A percentile compares a stretch with the other conserved stretches of the same genome.
Evolutionary conservation across 305 asterid genomes (phyloP).

Genomic region (Solanum chacoense): DNA sequence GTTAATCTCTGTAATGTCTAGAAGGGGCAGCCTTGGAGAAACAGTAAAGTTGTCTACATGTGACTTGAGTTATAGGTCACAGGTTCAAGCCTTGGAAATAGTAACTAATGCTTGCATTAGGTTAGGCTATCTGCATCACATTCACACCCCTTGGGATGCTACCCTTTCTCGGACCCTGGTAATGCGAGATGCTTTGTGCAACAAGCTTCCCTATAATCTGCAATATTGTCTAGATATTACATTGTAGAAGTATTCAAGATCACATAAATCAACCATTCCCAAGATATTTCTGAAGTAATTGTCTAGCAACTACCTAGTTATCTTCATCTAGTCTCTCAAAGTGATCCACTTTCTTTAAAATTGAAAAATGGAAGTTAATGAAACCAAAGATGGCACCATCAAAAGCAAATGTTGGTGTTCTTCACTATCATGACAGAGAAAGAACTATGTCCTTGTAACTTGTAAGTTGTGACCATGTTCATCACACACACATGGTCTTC

Average conservation of each 20-base stretch:
- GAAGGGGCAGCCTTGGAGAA: neutral
- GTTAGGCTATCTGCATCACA: neutral
- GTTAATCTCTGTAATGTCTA: neutral
- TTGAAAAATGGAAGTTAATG: neutral
- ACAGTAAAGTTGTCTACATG: neutral
- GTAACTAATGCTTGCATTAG: neutral
- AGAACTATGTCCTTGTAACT: neutral
- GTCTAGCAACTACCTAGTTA: neutral
- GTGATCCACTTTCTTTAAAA: neutral
- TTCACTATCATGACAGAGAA: neutral
- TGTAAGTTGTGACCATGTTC: neutral
- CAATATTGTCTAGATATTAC: neutral
- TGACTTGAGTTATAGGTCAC: neutral
- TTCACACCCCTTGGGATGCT: neutral
- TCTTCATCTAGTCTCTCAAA: neutral
- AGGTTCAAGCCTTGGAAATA: neutral
- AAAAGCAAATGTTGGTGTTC: neutral
- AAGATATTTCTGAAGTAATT: neutral
- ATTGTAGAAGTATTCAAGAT: neutral
- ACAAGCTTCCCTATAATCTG: neutral
- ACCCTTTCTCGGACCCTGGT: neutral
- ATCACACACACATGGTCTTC: neutral
- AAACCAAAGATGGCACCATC: neutral
- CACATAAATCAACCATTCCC: neutral
- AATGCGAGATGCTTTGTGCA: neutral